Base-by-base conservation (phyloP, 225 moss, liverwort and hornwort species). In the Straminergon stramineum region DNA sequence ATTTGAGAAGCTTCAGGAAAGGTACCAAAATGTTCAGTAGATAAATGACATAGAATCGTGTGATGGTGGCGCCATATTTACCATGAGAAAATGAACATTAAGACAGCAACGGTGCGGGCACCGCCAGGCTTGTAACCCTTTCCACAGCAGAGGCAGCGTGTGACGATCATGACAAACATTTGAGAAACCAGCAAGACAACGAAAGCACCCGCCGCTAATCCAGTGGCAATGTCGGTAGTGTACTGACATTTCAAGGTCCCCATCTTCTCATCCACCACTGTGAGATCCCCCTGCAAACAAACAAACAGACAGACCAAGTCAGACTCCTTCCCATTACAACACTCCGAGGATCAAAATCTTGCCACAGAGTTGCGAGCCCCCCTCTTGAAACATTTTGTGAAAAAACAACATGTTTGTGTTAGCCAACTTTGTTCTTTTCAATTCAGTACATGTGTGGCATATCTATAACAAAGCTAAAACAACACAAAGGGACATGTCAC, bases 61-160 rank as follows among this genome's bases (percentile, higher is more conserved):
- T 24, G 18, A 75, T 24, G 48, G 61, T 19, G 80, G 58, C 58
- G 80, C 80, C 39, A 58, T 80, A 15, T 21, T 80, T 91, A 93
- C 94, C 94, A 95, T 70, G 91, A 91, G 68, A 95, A 88, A 82
- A 92, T 86, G 88, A 93, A 94, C 83, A 92, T 85, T 12, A 94
- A 51, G 60, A 92, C 22, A 37, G 90, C 93, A 61, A 91, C 77
- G 16, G 90, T 89, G 66, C 93, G 89, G 24, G 93, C 90, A 88
- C 58, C 91, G 65, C 94, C 94, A 51, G 94, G 86, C 87, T 94
- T 94, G 90, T 91, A 91, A 79, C 88, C 92, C 37, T 87, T 81
- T 27, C 95, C 92, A 45, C 90, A 95, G 83, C 94, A 95, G 81
- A 95, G 90, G 90, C 94, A 94, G 28, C 94, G 91, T 43, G 93